phyloP scores from a whole-genome alignment of 352 stramenopile species.

The Phytophthora meadii region DNA sequence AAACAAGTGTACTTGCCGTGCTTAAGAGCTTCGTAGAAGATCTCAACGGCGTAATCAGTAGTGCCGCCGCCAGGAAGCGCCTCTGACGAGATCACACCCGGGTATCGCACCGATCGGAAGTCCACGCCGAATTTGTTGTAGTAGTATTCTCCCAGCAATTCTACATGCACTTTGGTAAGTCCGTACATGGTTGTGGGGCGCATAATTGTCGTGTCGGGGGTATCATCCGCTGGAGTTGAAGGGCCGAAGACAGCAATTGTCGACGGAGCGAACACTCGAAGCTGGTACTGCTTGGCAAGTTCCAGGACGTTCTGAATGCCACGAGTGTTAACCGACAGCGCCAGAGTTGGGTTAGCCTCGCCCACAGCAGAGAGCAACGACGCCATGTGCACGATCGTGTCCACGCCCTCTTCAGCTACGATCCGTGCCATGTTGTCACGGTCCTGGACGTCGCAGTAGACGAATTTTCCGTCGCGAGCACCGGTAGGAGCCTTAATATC shows the following conservation, averaged over 20 bases:
- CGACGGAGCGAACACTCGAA: conserved; percentile 90
- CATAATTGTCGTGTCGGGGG: conserved; percentile 91
- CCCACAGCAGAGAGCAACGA: conserved; percentile 90
- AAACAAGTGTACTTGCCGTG: conserved; percentile 92
- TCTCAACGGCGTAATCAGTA: conserved; percentile 94
- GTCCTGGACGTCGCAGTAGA: conserved; percentile 88
- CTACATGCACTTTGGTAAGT: conserved; percentile 93
- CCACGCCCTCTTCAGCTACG: conserved; percentile 86
- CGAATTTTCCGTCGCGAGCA: conserved; percentile 65
- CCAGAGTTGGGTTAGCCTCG: conserved; percentile 91
- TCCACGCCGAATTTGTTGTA: conserved; percentile 92
- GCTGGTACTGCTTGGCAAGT: conserved; percentile 86
- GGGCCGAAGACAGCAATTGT: conserved; percentile 93
- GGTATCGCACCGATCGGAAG: conserved; percentile 92
- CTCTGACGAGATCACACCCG: conserved; percentile 91
- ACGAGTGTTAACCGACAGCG: conserved; percentile 90
- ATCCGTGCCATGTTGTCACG: conserved; percentile 78
- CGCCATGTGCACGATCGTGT: conserved; percentile 92
- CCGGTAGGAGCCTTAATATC: conserved; percentile 73
- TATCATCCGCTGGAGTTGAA: conserved; percentile 84
- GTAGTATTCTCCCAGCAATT: conserved; percentile 94
- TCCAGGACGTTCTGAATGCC: conserved; percentile 93
- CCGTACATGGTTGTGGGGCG: conserved; percentile 93
- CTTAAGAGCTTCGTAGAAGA: conserved; percentile 93
- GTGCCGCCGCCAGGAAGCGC: conserved; percentile 85